These are phyloP conservation scores for Cryptococcus depauperatus DNA, from an alignment of 1,284 basidiomycete genomes.

Conservation along the genomic window DNA sequence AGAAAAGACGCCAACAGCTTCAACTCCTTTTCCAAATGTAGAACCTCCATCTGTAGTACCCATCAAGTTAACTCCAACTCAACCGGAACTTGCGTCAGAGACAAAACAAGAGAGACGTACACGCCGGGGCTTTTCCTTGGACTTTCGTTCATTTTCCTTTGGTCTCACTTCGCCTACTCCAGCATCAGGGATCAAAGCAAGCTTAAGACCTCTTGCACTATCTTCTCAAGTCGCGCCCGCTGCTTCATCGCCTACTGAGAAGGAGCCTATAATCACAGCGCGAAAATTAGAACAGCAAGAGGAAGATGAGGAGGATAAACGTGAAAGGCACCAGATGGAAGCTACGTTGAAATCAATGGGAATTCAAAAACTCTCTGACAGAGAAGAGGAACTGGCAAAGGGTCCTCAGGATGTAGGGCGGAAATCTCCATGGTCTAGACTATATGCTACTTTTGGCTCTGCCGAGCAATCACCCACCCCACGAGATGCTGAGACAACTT, in stretches of 20 bases:
- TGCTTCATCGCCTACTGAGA: constrained; percentile 2
- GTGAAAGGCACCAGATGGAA: constrained; percentile 71
- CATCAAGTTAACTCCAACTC: too few species aligned
- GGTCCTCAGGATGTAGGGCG: neutral
- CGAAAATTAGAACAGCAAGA: constrained; percentile 52
- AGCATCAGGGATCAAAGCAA: constrained; percentile 20
- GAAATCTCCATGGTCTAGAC: constrained; percentile 7
- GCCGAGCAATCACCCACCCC: neutral
- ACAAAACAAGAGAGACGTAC: constrained; percentile 24
- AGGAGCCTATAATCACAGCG: constrained; percentile 5
- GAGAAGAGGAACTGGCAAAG: neutral
- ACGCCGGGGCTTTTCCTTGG: constrained; percentile 40
- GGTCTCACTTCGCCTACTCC: constrained; percentile 15
- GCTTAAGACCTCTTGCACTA: constrained; percentile 29
- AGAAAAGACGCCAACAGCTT: neutral
- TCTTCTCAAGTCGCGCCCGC: constrained; percentile 9
- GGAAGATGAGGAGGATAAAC: constrained; percentile 80
- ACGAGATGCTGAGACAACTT: constrained; percentile 12
- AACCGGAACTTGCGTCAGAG: constrained; percentile 6
- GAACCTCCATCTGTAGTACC: too few species aligned
- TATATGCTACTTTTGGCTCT: constrained; percentile 8
- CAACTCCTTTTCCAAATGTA: too few species aligned
- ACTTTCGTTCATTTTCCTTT: constrained; percentile 41
- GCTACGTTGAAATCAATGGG: constrained; percentile 90
- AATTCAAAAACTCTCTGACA: constrained; percentile 44